Base-by-base conservation (phyloP, 2,329 filamentous ascomycete genomes). In the Arthrobotrys pseudoclavata region DNA sequence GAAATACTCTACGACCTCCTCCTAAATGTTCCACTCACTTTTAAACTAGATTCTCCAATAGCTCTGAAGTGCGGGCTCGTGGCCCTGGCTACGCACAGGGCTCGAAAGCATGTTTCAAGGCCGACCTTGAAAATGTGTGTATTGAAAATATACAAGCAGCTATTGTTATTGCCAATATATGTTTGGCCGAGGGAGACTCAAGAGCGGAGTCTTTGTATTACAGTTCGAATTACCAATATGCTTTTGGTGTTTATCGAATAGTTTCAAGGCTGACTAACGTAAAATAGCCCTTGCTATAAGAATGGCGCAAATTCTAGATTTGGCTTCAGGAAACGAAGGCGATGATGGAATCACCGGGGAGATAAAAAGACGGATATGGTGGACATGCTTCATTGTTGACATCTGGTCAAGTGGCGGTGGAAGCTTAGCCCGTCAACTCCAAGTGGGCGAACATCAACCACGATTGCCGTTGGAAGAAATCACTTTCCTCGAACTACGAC, bases 141-240 rank as follows among this genome's bases (percentile, higher is more conserved):
- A 71, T 84, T 1, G 83, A 84, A 37, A 84, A 82, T 29, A 80
- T 84, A 2, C 83, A 84, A 57, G 81, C 83, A 0, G 83, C 82
- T 3, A 82, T 84, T 5, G 61, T 84, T 0, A 79, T 84, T 0
- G 83, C 81, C 4, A 84, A 83, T 29, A 82, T 82, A 24, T 83
- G 74, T 45, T 74, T 82, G 13, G 83, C 81, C 0, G 82, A 83
- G 20, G 79, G 81, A 7, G 69, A 82, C 15, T 76, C 82, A 1
- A 82, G 83, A 66, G 80, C 80, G 1, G 83, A 83, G 55, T 83
- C 83, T 0, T 31, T 84, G 6, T 84, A 83, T 63, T 82, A 83
- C 66, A 83, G 83, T 83, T 47, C 20, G 24, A 48, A 37, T 47
- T 31, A 29, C 20, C 26, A 29, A 18, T n/a, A 42, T 12, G 15